These are phyloP conservation scores for Lactarius akahatsu DNA, from an alignment of 768 basidiomycete species.

Conservation along the genomic window DNA sequence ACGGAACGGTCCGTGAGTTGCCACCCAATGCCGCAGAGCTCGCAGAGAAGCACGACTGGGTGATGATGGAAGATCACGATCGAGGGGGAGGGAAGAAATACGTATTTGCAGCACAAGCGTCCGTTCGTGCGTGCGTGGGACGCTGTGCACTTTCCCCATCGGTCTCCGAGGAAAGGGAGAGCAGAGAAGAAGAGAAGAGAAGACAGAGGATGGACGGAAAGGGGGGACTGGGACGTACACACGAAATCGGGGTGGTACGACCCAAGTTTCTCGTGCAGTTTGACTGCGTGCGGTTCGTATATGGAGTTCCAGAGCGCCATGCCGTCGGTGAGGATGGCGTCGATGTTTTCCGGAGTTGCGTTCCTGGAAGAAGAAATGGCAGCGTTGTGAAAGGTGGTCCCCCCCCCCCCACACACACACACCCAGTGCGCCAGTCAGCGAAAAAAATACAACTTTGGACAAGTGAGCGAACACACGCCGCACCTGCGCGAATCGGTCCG, in stretches of 20 bases:
- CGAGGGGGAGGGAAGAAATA: conserved; percentile 2
- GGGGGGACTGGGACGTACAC: conserved; percentile 52
- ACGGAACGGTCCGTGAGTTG: conserved; percentile 17
- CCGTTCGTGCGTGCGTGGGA: conserved; percentile 9
- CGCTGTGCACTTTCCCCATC: conserved; percentile 15
- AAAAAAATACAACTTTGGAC: conserved; percentile 11
- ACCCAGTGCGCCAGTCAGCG: conserved; percentile 1
- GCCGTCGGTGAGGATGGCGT: conserved; percentile 67
- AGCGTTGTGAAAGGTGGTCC: not conserved
- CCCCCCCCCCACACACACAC: not conserved
- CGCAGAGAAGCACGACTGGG: conserved; percentile 1
- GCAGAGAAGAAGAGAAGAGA: conserved; percentile 75
- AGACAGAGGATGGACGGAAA: not conserved
- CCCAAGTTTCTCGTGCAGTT: conserved; percentile 83
- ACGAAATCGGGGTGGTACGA: conserved; percentile 94
- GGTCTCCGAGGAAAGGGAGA: conserved; percentile 13
- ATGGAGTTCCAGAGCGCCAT: conserved; percentile 79
- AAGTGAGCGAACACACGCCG: conserved; percentile 22
- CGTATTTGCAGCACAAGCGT: not conserved
- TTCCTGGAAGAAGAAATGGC: conserved; percentile 11
- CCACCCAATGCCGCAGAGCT: not conserved
- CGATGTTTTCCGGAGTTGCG: conserved; percentile 54
- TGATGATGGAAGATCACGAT: conserved; percentile 25
- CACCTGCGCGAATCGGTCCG: conserved; percentile 55
- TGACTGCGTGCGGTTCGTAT: conserved; percentile 86